phyloP scores from a whole-genome alignment of 768 basidiomycete genomes.

The Boletus fagicola region DNA sequence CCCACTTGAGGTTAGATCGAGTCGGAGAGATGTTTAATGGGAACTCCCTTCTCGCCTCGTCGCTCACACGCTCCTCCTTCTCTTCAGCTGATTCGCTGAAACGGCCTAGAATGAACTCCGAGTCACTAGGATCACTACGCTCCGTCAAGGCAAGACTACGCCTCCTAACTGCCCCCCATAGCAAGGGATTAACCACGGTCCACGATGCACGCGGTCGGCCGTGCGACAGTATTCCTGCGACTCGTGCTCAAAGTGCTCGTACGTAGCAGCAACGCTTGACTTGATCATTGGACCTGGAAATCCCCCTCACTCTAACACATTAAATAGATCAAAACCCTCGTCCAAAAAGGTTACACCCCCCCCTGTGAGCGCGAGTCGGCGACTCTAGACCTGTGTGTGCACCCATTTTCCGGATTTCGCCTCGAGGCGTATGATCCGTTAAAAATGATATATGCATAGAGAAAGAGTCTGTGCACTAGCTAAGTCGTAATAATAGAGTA shows the following conservation, averaged over 20 bases:
- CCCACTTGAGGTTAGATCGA: slow-evolving; percentile 9
- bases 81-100: slow-evolving; percentile 10
- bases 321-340: background rate
- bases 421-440: background rate
- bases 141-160: background rate
- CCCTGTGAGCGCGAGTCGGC: background rate
- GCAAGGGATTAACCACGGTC: slow-evolving; percentile 30
- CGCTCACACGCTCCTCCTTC: slow-evolving; percentile 25
- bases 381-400: background rate
- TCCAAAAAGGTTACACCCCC: background rate
- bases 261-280: slow-evolving; percentile 3
- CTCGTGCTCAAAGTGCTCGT: slow-evolving; percentile 8
- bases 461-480: background rate
- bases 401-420: background rate
- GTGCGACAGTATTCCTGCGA: slow-evolving; percentile 15
- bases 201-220: slow-evolving; percentile 20
- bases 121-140: slow-evolving; percentile 14
- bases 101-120: slow-evolving; percentile 16
- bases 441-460: background rate
- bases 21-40: slow-evolving; percentile 2
- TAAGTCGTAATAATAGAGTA: background rate
- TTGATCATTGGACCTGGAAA: slow-evolving; percentile 7
- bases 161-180: background rate
- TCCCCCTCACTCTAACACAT: background rate
- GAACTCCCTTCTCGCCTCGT: slow-evolving; percentile 19